Base-by-base conservation (phyloP, 1,139 yeast species). In the Suhomyces yuchorum region DNA sequence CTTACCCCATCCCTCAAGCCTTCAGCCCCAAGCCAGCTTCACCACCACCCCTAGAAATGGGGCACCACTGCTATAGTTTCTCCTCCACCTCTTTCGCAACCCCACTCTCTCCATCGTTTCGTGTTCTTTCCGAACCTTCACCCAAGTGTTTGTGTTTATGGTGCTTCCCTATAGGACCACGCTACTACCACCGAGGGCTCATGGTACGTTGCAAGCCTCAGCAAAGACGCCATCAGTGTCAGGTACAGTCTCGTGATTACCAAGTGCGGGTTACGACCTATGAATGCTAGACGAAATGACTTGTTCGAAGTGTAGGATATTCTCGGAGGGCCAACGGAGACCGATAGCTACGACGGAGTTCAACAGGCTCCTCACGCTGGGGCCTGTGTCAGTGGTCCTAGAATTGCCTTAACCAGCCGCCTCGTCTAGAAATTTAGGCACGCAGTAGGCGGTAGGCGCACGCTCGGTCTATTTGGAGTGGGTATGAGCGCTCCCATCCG, bases 371-470 rank as follows among this genome's bases (percentile, higher is more conserved):
- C 8, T 23, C 26, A 8, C 26, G 26, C 11, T 23, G 8, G 8
- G 26, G 26, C 26, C 20, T 15, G 15, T 18, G 22, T 11, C 15
- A 14, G 20, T 9, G 14, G 28, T 23, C 33, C 22, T 20, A 15
- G 33, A 17, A 14, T 17, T 24, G 19, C 40, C 42, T n/a, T 12
- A 39, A 23, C 42, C 42, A 30, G 42, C 42, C 42, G 39, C 39
- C 42, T 39, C 42, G 42, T 39, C 42, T 39, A 39, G 39, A 7
- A 15, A 36, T 14, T 15, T 24, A n/a, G 39, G 39, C 18, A 14
- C 42, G 33, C 19, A n/a, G 34, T 14, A 15, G 18, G 18, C 26
- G 42, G 36, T 12, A 12, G 8, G 43, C 33, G 33, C 43, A 40
- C 43, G 43, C 23, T 30, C 32, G 9, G 20, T 5, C 14, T 33